phyloP scores from a whole-genome alignment of 306 rosid genomes.

The Vicia sativa region DNA sequence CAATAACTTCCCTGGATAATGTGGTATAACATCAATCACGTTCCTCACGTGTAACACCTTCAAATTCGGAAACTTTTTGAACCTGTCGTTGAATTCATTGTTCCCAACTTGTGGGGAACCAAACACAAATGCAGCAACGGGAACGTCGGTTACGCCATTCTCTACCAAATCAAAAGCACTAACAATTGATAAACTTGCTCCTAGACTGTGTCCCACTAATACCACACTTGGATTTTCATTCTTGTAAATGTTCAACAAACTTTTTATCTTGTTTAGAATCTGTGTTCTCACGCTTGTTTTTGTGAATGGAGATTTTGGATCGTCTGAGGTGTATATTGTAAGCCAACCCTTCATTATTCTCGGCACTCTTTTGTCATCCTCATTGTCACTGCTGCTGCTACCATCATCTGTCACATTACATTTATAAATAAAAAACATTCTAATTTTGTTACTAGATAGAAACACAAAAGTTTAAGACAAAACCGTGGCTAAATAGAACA shows the following conservation, averaged over 20 bases:
- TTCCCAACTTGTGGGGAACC: constrained; percentile 55
- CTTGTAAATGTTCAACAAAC: constrained; percentile 41
- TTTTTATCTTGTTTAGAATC: constrained; percentile 38
- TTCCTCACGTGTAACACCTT: constrained; percentile 57
- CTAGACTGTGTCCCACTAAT: constrained; percentile 64
- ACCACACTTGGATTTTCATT: constrained; percentile 57
- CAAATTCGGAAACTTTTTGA: constrained; percentile 36
- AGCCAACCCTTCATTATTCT: constrained; percentile 77
- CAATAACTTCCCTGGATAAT: constrained; percentile 47
- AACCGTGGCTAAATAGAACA: background rate
- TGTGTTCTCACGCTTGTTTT: constrained; percentile 58
- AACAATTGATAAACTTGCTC: constrained; percentile 55
- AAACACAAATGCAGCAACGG: constrained; percentile 56
- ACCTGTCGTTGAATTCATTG: constrained; percentile 45
- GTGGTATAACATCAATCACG: constrained; percentile 50
- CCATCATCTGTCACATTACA: background rate
- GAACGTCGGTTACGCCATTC: constrained; percentile 51
- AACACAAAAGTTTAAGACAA: background rate
- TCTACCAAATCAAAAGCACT: constrained; percentile 64
- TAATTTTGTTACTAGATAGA: background rate
- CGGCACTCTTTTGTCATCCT: constrained; percentile 31
- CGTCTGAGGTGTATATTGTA: constrained; percentile 54
- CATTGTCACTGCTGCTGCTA: constrained; percentile 29
- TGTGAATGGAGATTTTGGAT: constrained; percentile 52
- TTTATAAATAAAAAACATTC: background rate